Evolutionary conservation across 148 eudicot species (phyloP).

Genomic region (Silene conica): DNA sequence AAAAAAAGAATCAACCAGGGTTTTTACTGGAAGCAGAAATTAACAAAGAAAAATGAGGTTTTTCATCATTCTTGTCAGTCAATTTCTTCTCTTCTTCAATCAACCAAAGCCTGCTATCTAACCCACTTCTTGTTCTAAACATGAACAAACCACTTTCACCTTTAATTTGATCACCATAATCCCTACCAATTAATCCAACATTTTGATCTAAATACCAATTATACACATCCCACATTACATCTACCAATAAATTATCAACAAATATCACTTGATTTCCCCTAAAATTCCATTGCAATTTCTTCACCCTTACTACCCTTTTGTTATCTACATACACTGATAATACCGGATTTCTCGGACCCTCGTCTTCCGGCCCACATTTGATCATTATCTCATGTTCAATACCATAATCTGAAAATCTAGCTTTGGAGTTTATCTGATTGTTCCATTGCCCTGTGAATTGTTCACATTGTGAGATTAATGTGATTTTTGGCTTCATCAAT

Average conservation of each 20-base stretch:
- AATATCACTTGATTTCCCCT: slow-evolving; percentile 82
- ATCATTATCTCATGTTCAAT: slow-evolving; percentile 51
- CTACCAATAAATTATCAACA: slow-evolving; percentile 65
- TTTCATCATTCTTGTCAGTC: slow-evolving; percentile 42
- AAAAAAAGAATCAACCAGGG: slow-evolving; percentile 34
- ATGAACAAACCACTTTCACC: slow-evolving; percentile 48
- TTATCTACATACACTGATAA: slow-evolving; percentile 51
- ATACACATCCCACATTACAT: slow-evolving; percentile 93
- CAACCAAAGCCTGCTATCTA: slow-evolving; percentile 86
- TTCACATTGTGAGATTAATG: slow-evolving; percentile 51
- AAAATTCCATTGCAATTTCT: slow-evolving; percentile 74
- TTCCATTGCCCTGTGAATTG: slow-evolving; percentile 36
- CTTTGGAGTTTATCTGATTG: slow-evolving; percentile 34
- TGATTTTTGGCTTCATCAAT: slow-evolving; percentile 14
- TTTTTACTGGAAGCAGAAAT: slow-evolving; percentile 58
- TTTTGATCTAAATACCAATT: slow-evolving; percentile 61
- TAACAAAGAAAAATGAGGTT: slow-evolving; percentile 61
- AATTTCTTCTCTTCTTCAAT: slow-evolving; percentile 71
- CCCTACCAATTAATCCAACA: not conserved
- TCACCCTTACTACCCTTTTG: slow-evolving; percentile 55
- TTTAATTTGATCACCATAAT: not conserved
- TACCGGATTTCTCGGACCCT: slow-evolving; percentile 34
- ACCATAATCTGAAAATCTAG: slow-evolving; percentile 42
- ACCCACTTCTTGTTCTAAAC: slow-evolving; percentile 88
- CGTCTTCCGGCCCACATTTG: slow-evolving; percentile 41